Evolutionary conservation across 129 eudicot genomes (phyloP).

Genomic region (Centella asiatica): DNA sequence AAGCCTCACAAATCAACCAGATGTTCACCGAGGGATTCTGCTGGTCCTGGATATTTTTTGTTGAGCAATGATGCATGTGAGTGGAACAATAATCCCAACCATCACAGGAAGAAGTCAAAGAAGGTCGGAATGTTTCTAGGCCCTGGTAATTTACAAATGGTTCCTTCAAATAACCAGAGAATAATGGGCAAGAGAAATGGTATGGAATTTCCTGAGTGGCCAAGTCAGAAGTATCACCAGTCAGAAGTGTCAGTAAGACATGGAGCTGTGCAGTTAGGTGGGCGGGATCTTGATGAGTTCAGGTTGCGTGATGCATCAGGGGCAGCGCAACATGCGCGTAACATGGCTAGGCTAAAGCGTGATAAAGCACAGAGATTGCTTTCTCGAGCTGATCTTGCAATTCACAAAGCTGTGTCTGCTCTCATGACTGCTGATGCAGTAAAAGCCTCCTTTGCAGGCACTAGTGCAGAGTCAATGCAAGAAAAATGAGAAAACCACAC

Average conservation of each 20-base stretch:
- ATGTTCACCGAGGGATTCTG: slow-evolving; percentile 43
- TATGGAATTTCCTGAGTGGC: slow-evolving; percentile 34
- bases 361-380: slow-evolving; percentile 70
- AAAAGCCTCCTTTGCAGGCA: slow-evolving; percentile 33
- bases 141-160: slow-evolving; percentile 19
- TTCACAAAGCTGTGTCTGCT: slow-evolving; percentile 73
- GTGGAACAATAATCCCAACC: slow-evolving; percentile 48
- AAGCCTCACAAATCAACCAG: slow-evolving; percentile 27
- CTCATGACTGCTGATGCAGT: slow-evolving; percentile 78
- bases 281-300: slow-evolving; percentile 69
- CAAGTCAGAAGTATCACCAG: slow-evolving; percentile 24
- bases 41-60: slow-evolving; percentile 30
- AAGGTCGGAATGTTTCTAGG: slow-evolving; percentile 31
- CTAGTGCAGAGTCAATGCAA: background rate
- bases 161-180: slow-evolving; percentile 27
- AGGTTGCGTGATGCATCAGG: slow-evolving; percentile 75
- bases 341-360: slow-evolving; percentile 65
- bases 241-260: slow-evolving; percentile 23
- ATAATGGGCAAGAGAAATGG: slow-evolving; percentile 34
- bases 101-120: slow-evolving; percentile 44
- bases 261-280: slow-evolving; percentile 38
- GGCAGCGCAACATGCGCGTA: slow-evolving; percentile 61
- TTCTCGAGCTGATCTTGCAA: slow-evolving; percentile 68
- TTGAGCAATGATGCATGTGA: slow-evolving; percentile 46
- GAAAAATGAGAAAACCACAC: background rate